These are phyloP conservation scores for Basipetospora chlamydospora DNA, from an alignment of 2,329 filamentous ascomycete genomes.

Conservation along the genomic window DNA sequence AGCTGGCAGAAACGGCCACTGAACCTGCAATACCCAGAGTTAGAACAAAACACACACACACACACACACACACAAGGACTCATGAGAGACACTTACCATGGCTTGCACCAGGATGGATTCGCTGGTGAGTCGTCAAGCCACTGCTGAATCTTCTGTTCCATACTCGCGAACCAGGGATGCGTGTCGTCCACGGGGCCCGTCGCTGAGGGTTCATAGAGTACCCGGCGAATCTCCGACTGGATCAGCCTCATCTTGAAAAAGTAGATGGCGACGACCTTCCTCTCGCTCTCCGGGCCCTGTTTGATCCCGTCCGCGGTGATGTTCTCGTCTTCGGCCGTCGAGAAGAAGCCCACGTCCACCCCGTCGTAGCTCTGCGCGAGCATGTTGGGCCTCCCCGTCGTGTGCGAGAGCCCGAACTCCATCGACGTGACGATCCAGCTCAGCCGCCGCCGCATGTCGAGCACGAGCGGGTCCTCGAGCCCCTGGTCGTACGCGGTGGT, in stretches of 20 bases:
- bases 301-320: constrained; percentile 67
- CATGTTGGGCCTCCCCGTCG: constrained; percentile 72
- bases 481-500: constrained; percentile 44
- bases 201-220: constrained; percentile 73
- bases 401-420: constrained; percentile 78
- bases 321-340: constrained; percentile 65
- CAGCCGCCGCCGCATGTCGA: constrained; percentile 79
- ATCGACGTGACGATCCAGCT: constrained; percentile 82
- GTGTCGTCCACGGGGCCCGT: constrained; percentile 61
- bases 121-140: constrained; percentile 70
- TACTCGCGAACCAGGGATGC: constrained; percentile 75
- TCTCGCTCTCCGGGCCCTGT: constrained; percentile 57
- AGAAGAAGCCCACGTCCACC: constrained; percentile 75
- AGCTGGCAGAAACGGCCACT: constrained; percentile 67
- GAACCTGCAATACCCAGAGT: constrained; percentile 32
- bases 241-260: constrained; percentile 83
- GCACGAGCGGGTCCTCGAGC: constrained; percentile 52
- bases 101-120: constrained; percentile 55
- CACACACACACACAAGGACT: neutral
- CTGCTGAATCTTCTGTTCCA: constrained; percentile 61
- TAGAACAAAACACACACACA: neutral
- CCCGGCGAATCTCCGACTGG: constrained; percentile 76
- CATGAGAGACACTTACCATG: constrained; percentile 52
- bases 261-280: constrained; percentile 82
- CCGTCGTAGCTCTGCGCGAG: constrained; percentile 72